These are phyloP conservation scores for Scleroderma citrinum DNA, from an alignment of 768 basidiomycete species.

Conservation along the genomic window DNA sequence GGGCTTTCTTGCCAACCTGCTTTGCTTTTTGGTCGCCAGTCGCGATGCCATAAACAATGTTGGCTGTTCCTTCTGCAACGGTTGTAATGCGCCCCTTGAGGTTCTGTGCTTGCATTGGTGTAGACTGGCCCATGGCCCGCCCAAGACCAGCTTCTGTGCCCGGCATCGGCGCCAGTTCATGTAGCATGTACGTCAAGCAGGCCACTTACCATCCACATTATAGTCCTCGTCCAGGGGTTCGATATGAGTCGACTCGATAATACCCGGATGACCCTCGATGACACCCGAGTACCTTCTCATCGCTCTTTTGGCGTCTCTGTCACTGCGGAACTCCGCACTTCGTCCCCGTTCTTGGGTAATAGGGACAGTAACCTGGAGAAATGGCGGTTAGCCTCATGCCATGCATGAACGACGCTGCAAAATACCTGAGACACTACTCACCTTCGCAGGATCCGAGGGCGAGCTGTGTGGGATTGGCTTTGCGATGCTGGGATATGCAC, in stretches of 20 bases:
- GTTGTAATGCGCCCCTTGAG: slow-evolving; percentile 20
- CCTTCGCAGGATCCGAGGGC: too few relatives aligned
- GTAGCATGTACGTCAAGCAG: background rate
- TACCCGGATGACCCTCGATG: slow-evolving; percentile 47
- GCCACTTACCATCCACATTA: slow-evolving; percentile 30
- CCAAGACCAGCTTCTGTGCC: background rate
- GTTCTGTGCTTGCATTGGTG: slow-evolving; percentile 4
- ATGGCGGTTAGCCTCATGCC: too few relatives aligned
- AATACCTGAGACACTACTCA: too few relatives aligned
- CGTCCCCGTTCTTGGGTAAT: slow-evolving; percentile 34
- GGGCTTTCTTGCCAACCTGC: slow-evolving; percentile 29
- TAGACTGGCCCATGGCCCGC: background rate
- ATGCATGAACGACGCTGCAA: too few relatives aligned
- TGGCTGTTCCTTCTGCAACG: slow-evolving; percentile 31
- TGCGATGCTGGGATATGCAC: too few relatives aligned
- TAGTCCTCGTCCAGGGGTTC: slow-evolving; percentile 45
- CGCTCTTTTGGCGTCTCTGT: slow-evolving; percentile 33
- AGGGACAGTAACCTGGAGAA: slow-evolving; percentile 35
- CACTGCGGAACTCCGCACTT: slow-evolving; percentile 36
- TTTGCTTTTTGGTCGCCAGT: slow-evolving; percentile 32
- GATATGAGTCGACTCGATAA: slow-evolving; percentile 50
- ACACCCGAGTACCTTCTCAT: slow-evolving; percentile 43
- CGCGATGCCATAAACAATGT: slow-evolving; percentile 32
- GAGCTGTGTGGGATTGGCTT: too few relatives aligned
- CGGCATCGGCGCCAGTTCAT: background rate